phyloP scores from a whole-genome alignment of 306 rosid species.

The Dryas drummondii region DNA sequence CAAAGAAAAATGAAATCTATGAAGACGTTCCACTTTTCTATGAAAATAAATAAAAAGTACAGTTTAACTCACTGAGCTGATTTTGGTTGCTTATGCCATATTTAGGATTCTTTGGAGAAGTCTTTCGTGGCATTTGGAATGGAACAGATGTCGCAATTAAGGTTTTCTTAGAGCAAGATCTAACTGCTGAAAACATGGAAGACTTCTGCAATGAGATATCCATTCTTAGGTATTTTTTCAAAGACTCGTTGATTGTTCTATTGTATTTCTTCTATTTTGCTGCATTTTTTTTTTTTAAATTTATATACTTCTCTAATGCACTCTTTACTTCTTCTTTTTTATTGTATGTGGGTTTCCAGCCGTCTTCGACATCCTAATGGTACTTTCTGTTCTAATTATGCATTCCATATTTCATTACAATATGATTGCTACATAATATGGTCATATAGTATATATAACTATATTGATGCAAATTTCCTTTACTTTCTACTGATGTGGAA shows the following conservation, averaged over 20 bases:
- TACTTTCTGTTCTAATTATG: slow-evolving; percentile 38
- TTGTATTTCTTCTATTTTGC: neutral
- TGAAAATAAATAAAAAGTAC: neutral
- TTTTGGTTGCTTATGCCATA: slow-evolving; percentile 19
- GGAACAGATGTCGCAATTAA: slow-evolving; percentile 98
- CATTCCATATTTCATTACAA: slow-evolving; percentile 13
- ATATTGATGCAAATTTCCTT: slow-evolving; percentile 14
- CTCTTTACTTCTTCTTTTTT: slow-evolving; percentile 19
- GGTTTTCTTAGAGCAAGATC: slow-evolving; percentile 95
- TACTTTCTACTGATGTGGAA: slow-evolving; percentile 22
- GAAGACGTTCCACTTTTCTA: neutral
- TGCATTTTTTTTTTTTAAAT: slow-evolving; percentile 15
- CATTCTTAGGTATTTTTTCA: slow-evolving; percentile 70
- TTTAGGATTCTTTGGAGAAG: slow-evolving; percentile 97
- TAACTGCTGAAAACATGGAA: slow-evolving; percentile 94
- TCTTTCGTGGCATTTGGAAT: slow-evolving; percentile 93
- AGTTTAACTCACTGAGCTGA: neutral
- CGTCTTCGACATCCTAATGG: slow-evolving; percentile 99
- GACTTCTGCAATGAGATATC: slow-evolving; percentile 97
- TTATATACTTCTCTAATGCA: slow-evolving; percentile 37
- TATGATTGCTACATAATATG: slow-evolving; percentile 23
- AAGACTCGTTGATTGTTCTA: neutral
- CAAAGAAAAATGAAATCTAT: neutral
- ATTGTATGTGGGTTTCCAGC: slow-evolving; percentile 46
- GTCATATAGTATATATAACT: neutral